Evolutionary conservation across 495 filamentous ascomycete species (phyloP).

Genomic region (Daldinia bambusicola): DNA sequence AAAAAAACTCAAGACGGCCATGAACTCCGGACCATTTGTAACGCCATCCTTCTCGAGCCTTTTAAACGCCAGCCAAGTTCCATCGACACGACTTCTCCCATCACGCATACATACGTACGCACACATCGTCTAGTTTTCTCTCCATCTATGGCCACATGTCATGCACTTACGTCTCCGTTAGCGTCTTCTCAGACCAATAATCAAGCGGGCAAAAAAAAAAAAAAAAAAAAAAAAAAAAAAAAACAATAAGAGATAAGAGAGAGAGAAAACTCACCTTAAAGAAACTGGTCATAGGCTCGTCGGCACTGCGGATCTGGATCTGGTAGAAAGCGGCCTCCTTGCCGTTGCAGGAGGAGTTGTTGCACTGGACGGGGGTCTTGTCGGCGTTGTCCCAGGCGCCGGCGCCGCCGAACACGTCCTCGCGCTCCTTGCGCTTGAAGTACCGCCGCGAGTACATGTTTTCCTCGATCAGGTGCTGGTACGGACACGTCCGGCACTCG

Average conservation of each 20-base stretch:
- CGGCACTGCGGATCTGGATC: conserved; percentile 96
- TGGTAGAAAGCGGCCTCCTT: conserved; percentile 90
- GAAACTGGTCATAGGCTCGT: conserved; percentile 98
- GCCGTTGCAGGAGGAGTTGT: conserved; percentile 75
- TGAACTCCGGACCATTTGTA: conserved; percentile 39
- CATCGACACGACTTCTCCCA: conserved; percentile 10
- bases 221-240: too few relatives aligned
- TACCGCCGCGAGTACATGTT: conserved; percentile 80
- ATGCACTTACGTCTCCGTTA: conserved; percentile 63
- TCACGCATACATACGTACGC: neutral
- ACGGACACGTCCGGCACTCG: conserved; percentile 94
- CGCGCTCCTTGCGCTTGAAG: conserved; percentile 81
- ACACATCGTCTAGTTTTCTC: conserved; percentile 58
- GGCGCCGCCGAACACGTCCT: conserved; percentile 90
- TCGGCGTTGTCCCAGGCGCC: conserved; percentile 91
- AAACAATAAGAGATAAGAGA: too few relatives aligned
- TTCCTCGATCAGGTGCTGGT: conserved; percentile 78
- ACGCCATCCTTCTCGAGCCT: conserved; percentile 24
- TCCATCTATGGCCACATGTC: conserved; percentile 67
- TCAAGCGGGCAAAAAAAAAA: neutral
- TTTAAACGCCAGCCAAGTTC: conserved; percentile 38
- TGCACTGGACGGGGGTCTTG: conserved; percentile 79
- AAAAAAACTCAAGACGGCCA: conserved; percentile 18
- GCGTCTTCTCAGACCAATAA: conserved; percentile 8
- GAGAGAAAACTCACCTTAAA: conserved; percentile 71